Conservation (phyloP, 257 asterid genomes). For the Jasminum sambac region DNA sequence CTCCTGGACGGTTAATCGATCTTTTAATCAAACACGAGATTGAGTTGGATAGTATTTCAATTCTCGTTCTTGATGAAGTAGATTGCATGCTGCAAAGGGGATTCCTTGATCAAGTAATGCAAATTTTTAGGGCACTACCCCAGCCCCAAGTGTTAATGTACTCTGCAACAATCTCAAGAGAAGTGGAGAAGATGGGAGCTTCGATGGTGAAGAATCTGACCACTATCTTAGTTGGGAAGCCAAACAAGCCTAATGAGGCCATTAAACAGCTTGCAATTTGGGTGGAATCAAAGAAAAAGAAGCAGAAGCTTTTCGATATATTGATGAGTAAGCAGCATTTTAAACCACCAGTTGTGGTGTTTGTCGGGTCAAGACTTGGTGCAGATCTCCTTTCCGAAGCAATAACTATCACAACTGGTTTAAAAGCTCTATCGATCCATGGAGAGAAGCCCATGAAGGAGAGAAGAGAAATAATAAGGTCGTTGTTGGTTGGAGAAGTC, state of each 20-base stretch:
- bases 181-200: constrained; percentile 67
- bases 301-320: constrained; percentile 88
- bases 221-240: constrained; percentile 67
- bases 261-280: constrained; percentile 85
- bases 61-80: constrained; percentile 87
- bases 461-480: constrained; percentile 66
- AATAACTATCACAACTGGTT: constrained; percentile 57
- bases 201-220: constrained; percentile 60
- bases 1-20: constrained; percentile 92
- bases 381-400: constrained; percentile 91
- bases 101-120: constrained; percentile 86
- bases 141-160: constrained; percentile 90
- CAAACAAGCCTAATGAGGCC: constrained; percentile 63
- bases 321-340: constrained; percentile 79
- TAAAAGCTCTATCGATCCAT: constrained; percentile 73
- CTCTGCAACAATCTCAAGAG: constrained; percentile 83
- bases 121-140: constrained; percentile 67
- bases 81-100: constrained; percentile 88
- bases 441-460: constrained; percentile 94
- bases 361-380: constrained; percentile 86
- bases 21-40: constrained; percentile 76
- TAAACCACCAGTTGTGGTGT: constrained; percentile 86
- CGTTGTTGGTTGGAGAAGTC: constrained; percentile 80
- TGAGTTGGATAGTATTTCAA: constrained; percentile 58
- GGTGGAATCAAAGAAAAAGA: constrained; percentile 88